A percentile compares a stretch with the other conserved stretches of the same genome.
Conservation (phyloP, 192 early-diverging fungal genomes). For the Ambispora gerdemannii region DNA sequence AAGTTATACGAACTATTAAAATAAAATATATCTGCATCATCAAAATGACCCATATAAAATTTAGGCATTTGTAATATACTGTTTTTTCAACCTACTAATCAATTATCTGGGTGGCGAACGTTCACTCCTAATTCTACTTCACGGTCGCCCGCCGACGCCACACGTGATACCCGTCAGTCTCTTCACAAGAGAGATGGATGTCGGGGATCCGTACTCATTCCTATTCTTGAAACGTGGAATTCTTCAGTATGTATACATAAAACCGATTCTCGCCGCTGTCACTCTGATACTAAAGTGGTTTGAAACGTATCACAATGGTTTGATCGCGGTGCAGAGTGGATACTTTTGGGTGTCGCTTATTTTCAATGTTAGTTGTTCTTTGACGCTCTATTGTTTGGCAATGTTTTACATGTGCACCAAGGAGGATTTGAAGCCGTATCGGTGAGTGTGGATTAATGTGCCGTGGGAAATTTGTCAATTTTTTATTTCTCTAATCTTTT, state of each 20-base stretch:
- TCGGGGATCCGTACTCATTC: constrained; percentile 85
- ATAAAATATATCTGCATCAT: not conserved
- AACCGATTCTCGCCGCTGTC: constrained; percentile 72
- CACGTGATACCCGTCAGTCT: constrained; percentile 80
- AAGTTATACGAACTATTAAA: not conserved
- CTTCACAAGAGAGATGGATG: constrained; percentile 70
- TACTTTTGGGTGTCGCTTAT: constrained; percentile 81
- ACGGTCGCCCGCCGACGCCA: constrained; percentile 69
- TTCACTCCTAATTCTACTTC: constrained; percentile 73
- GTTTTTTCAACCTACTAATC: constrained; percentile 85
- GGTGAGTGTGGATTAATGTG: constrained; percentile 38
- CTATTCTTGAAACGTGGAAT: constrained; percentile 86
- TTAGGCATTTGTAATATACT: constrained; percentile 90
- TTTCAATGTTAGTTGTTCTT: constrained; percentile 87
- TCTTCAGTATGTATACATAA: constrained; percentile 90
- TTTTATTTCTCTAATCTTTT: not conserved
- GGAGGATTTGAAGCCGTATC: constrained; percentile 66
- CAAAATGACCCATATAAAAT: not conserved
- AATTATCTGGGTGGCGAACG: constrained; percentile 90
- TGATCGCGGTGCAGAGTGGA: constrained; percentile 59
- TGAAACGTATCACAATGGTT: constrained; percentile 78
- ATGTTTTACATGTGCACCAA: constrained; percentile 85
- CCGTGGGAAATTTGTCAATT: not conserved
- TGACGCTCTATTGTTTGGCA: constrained; percentile 81
- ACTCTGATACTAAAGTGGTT: constrained; percentile 78